Base-by-base conservation (phyloP, 345 rosid species). In the Geranium brycei region DNA sequence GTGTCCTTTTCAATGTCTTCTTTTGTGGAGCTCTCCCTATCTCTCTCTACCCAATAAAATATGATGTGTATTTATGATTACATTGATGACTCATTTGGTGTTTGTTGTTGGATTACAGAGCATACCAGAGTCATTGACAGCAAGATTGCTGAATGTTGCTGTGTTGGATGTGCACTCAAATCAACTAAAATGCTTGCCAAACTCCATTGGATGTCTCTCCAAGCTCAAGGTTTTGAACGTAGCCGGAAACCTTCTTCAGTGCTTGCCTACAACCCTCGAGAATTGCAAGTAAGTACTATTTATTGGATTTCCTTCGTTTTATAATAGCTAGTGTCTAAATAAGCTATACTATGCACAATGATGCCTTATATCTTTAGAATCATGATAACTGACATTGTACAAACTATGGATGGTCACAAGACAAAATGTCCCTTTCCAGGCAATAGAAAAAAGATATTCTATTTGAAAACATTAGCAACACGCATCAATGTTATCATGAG, bases 141-240 rank as follows among this genome's bases (percentile, higher is more conserved):
- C 95, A 7, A 84, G 96, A 77, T 72, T 91, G 67, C 78, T 91
- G 19, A 91, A 91, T 67, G 68, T 85, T 72, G 78, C 80, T 74
- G 87, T 75, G 71, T 66, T 91, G 72, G 98, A 91, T 67, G 87
- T 78, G 65, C 95, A 81, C 73, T 91, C 98, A 0, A 91, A 91
- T 66, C 91, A 85, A 72, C 82, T 89, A 4, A 82, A 81, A 73
- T 73, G 76, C 60, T 82, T 91, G 23, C 98, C 96, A 0, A 85
- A 87, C 62, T 91, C 98, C 19, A 78, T 89, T 4, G 96, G 96
- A 1, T 89, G 96, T 71, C 82, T 91, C 58, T 82, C 87, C 0
- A 89, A 87, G 75, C 95, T 91, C 73, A 91, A 89, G 77, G 63
- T 72, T 64, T 81, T 91, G 60, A 83, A 91, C 55, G 87, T 85